phyloP scores from a whole-genome alignment of 345 rosid genomes.

The thale cress (Arabidopsis thaliana) region DNA sequence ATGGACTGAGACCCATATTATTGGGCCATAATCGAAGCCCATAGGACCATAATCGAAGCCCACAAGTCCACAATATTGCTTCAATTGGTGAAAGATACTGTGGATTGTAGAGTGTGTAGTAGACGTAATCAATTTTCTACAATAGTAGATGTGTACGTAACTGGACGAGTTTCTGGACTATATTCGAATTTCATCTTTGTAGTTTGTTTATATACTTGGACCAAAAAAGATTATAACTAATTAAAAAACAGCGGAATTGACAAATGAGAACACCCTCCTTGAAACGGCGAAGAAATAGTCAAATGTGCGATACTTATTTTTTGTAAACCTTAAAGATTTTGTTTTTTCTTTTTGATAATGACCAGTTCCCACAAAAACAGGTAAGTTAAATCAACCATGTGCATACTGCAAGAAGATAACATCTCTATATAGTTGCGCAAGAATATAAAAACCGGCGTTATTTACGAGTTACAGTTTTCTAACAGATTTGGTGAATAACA shows the following conservation, averaged over 20 bases:
- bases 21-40: constrained; percentile 2
- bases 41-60: background rate
- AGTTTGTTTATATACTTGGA: constrained; percentile 10
- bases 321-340: background rate
- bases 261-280: constrained; percentile 14
- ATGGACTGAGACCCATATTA: background rate
- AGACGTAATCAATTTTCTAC: background rate
- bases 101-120: too few species aligned
- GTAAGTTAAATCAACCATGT: background rate
- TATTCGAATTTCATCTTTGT: background rate
- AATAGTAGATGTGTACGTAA: background rate
- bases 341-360: too few species aligned
- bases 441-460: too few species aligned
- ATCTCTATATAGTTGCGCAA: too few species aligned
- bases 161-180: background rate
- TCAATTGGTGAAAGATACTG: too few species aligned
- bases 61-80: background rate
- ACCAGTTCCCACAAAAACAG: too few species aligned
- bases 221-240: background rate
- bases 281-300: constrained; percentile 12
- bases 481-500: too few species aligned
- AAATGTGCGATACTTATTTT: background rate
- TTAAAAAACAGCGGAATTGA: background rate
- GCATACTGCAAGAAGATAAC: background rate
- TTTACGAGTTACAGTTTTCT: too few species aligned